Evolutionary conservation across 2,329 filamentous ascomycete genomes (phyloP), one percentile per base, ranked within the genome.

Genomic region (Talaromyces sp.): DNA sequence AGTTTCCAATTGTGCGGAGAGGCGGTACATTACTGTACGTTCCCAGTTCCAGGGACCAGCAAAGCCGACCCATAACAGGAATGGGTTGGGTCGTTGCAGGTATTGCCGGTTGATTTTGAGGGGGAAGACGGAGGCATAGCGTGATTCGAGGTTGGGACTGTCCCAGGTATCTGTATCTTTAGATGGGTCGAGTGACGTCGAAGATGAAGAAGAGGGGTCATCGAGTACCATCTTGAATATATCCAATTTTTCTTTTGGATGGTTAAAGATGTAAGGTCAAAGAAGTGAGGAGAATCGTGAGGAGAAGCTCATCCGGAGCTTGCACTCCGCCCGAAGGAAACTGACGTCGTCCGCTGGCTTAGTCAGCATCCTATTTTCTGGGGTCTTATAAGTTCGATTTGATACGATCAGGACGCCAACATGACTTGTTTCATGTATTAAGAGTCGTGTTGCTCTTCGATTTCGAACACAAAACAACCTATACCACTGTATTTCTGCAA

Each of bases 101-200:
- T 56, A 39, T 46, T 56, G 25, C 8, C 53, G 57, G 37, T 59
- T 50, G 31, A 59, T 50, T 22, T 56, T 56, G 36, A 52, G 53
- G 2, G 57, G 57, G 39, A 56, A 56, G 21, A 52, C 37, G 22
- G 57, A 48, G 37, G 57, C 57, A 45, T 59, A 43, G 28, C 43
- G 57, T 10, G 52, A 56, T 25, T 19, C 21, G 45, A 55, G 57
- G 35, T 59, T 52, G 19, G 57, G 52, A 31, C 46, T 59, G 52
- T 59, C 46, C 57, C 57, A 59, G 39, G 52, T 56, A 4, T 51
- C 53, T 28, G 36, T 56, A 9, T 59, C 36, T 43, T 33, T 43
- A 19, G 57, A 46, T 3, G 57, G 31, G 5, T 59, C 51, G 36
- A 56, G 43, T 10, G 13, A n/a, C 10, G 48, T 25, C 28, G 33